These are phyloP conservation scores for Pyronema domesticum DNA, from an alignment of 495 filamentous ascomycete genomes.

Conservation along the genomic window DNA sequence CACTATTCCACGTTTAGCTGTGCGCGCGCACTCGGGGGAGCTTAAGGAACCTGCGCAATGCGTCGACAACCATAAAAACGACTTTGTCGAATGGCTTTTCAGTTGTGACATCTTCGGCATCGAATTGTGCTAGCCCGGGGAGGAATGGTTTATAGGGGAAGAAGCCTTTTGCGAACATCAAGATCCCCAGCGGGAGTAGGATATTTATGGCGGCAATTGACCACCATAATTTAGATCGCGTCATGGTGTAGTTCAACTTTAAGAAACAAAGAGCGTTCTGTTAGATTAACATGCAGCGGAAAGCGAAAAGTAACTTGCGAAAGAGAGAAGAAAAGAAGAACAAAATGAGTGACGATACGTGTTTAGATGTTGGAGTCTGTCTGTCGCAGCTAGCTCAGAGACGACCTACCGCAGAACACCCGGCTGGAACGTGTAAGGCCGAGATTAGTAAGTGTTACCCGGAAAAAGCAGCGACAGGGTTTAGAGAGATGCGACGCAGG, in stretches of 20 bases:
- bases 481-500: too few species aligned
- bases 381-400: too few species aligned
- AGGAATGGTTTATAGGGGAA: constrained; percentile 94
- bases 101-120: constrained; percentile 31
- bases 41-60: constrained; percentile 55
- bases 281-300: too few species aligned
- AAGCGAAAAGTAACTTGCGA: neutral
- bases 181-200: constrained; percentile 56
- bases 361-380: neutral
- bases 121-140: constrained; percentile 56
- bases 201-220: constrained; percentile 47
- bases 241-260: neutral
- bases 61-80: constrained; percentile 96
- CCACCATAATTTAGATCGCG: constrained; percentile 21
- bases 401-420: too few species aligned
- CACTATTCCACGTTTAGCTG: constrained; percentile 34
- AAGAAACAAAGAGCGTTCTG: neutral
- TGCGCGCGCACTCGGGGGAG: constrained; percentile 8
- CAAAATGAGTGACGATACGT: constrained; percentile 1
- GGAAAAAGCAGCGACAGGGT: neutral
- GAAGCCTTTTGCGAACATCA: constrained; percentile 80
- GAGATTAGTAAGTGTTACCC: neutral
- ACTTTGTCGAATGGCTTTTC: constrained; percentile 64
- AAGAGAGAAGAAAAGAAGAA: neutral
- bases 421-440: too few species aligned